A percentile compares a stretch with the other conserved stretches of the same genome.
Evolutionary conservation across 2,329 filamentous ascomycete species (phyloP).

Genomic region (Mycocentrospora acerina): DNA sequence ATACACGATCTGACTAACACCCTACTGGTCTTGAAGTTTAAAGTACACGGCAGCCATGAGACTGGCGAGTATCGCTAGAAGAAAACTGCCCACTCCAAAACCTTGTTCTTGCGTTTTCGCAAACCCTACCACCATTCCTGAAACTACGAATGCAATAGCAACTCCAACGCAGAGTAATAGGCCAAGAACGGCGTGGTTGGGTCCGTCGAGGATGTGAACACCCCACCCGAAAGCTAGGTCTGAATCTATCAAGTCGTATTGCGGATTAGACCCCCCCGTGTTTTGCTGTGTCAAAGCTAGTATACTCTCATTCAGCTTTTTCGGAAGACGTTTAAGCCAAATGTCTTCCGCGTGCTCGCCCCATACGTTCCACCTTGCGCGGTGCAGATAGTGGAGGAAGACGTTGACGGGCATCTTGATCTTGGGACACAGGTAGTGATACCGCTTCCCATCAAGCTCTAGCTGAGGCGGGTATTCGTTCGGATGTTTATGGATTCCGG

Average conservation of each 20-base stretch:
- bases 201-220: conserved; percentile 8
- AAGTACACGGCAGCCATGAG: conserved; percentile 6
- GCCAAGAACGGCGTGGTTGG: conserved; percentile 7
- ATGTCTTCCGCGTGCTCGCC: conserved; percentile 3
- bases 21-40: conserved; percentile 4
- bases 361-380: conserved; percentile 9
- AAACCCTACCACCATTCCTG: conserved; percentile 6
- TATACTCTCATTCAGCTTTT: conserved; percentile 7
- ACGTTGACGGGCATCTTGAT: conserved; percentile 10
- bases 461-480: conserved; percentile 6
- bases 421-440: conserved; percentile 8
- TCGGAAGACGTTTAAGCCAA: conserved; percentile 8
- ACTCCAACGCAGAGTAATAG: conserved; percentile 3
- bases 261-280: too few relatives aligned
- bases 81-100: conserved; percentile 7
- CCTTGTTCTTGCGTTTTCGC: conserved; percentile 11
- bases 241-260: background rate
- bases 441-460: conserved; percentile 10
- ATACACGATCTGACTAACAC: too few relatives aligned
- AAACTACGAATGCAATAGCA: conserved; percentile 6
- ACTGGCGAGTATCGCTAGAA: conserved; percentile 4
- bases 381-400: conserved; percentile 11
- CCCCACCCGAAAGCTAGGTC: conserved; percentile 8
- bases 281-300: background rate
- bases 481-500: conserved; percentile 7